Conservation (phyloP, 2,329 filamentous ascomycete species). For the Fonsecaea erecta region DNA sequence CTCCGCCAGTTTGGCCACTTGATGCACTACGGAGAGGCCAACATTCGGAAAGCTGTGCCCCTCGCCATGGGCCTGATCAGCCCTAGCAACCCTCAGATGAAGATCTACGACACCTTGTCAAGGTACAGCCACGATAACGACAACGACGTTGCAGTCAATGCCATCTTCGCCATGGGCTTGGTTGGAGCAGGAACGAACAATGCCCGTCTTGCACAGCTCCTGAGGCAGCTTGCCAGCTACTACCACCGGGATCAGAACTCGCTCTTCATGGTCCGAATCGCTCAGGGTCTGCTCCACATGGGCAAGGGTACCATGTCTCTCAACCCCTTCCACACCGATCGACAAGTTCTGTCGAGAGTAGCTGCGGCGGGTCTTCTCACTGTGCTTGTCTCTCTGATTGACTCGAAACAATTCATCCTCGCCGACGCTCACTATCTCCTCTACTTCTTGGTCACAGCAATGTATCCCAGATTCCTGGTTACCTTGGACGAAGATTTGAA, state of each 20-base stretch:
- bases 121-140: slow-evolving; percentile 98
- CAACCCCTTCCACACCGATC: slow-evolving; percentile 99
- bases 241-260: slow-evolving; percentile 97
- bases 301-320: slow-evolving; percentile 96
- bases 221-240: slow-evolving; percentile 94
- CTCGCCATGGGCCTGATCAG: slow-evolving; percentile 96
- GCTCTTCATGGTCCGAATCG: slow-evolving; percentile 98
- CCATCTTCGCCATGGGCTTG: slow-evolving; percentile 98
- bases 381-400: slow-evolving; percentile 90
- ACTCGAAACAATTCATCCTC: slow-evolving; percentile 83
- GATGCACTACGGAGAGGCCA: slow-evolving; percentile 98
- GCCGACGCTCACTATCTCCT: slow-evolving; percentile 85
- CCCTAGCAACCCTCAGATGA: slow-evolving; percentile 99
- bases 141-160: slow-evolving; percentile 96
- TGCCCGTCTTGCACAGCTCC: slow-evolving; percentile 88
- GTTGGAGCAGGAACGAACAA: slow-evolving; percentile 98
- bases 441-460: slow-evolving; percentile 95
- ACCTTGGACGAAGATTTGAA: slow-evolving; percentile 94
- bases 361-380: slow-evolving; percentile 86
- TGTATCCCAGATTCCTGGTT: slow-evolving; percentile 95
- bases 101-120: slow-evolving; percentile 97
- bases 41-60: slow-evolving; percentile 94
- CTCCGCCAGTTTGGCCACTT: slow-evolving; percentile 95
- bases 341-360: slow-evolving; percentile 91
- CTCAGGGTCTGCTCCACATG: slow-evolving; percentile 97